Percentiles rank a stretch among this genome's conserved stretches.
Conservation (phyloP, 345 rosid species). For the Lepidium africanum region DNA sequence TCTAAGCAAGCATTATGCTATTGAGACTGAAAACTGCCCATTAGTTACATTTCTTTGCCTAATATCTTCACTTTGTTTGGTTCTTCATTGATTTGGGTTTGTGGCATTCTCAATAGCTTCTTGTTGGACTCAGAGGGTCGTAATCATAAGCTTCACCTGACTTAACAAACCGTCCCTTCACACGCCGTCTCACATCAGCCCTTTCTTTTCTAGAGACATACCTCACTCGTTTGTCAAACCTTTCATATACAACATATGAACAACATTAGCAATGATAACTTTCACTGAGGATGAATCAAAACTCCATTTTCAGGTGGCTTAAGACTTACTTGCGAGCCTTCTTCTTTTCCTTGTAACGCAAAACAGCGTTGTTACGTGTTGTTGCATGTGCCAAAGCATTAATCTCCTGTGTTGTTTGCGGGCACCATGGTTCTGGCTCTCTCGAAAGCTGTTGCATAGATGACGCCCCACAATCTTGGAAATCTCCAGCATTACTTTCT, state of each 20-base stretch:
- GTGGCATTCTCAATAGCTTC: constrained; percentile 58
- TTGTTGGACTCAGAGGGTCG: constrained; percentile 65
- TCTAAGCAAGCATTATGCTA: not conserved
- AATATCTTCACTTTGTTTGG: not conserved
- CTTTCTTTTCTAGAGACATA: constrained; percentile 55
- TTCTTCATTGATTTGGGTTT: not conserved
- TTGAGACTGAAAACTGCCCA: not conserved
- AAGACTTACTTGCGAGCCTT: constrained; percentile 76
- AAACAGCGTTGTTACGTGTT: constrained; percentile 62
- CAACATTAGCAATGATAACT: not conserved
- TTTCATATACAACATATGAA: constrained; percentile 5
- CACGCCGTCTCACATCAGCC: constrained; percentile 90
- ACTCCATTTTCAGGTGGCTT: not conserved
- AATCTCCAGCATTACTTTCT: constrained; percentile 59
- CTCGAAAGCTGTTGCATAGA: constrained; percentile 52
- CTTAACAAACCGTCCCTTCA: constrained; percentile 87
- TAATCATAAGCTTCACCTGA: constrained; percentile 91
- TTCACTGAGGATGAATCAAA: not conserved
- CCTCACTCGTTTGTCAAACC: constrained; percentile 86
- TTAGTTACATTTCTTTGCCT: not conserved
- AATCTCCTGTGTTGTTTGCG: constrained; percentile 58
- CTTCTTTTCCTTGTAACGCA: constrained; percentile 92
- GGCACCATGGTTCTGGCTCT: constrained; percentile 67
- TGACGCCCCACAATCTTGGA: constrained; percentile 86
- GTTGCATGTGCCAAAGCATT: constrained; percentile 40